phyloP scores from a whole-genome alignment of 768 basidiomycete species.

The Russula foetens region DNA sequence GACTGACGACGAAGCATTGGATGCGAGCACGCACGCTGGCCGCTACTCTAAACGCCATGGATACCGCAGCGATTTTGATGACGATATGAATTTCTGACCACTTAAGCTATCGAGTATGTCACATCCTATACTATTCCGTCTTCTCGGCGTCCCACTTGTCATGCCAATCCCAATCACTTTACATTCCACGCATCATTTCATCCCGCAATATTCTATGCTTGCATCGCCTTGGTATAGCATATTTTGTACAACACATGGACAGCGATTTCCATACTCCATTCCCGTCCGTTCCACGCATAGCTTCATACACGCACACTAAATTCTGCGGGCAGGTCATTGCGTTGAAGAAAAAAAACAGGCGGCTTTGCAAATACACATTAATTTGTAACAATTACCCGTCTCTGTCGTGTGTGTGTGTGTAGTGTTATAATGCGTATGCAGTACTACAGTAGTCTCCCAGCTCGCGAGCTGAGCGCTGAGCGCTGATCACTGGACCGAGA shows the following conservation, averaged over 20 bases:
- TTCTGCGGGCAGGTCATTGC: conserved; percentile 1
- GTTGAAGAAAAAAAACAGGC: not conserved
- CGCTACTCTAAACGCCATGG: conserved; percentile 54
- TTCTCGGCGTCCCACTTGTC: not conserved
- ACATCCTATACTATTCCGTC: conserved; percentile 1
- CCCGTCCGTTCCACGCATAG: not conserved
- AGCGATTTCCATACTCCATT: conserved; percentile 2
- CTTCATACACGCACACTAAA: not conserved
- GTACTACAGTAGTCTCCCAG: too few relatives aligned
- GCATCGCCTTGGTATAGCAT: conserved; percentile 10
- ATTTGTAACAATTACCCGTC: conserved; percentile 4
- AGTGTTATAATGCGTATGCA: not conserved
- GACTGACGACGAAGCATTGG: conserved; percentile 74
- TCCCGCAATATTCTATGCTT: conserved; percentile 12
- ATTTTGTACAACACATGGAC: conserved; percentile 12
- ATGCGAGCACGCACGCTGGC: conserved; percentile 53
- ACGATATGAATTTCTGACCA: conserved; percentile 29
- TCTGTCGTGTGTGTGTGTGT: not conserved
- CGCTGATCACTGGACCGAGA: too few relatives aligned
- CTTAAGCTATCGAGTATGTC: not conserved
- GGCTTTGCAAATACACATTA: conserved; percentile 5
- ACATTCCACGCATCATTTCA: conserved; percentile 12
- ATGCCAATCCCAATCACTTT: not conserved
- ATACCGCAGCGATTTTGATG: conserved; percentile 32
- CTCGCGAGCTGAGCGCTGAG: too few relatives aligned